Percentiles rank a stretch among this genome's conserved stretches.
These are phyloP conservation scores for Fraxinus sp. DNA, from an alignment of 305 asterid genomes.

Conservation along the genomic window DNA sequence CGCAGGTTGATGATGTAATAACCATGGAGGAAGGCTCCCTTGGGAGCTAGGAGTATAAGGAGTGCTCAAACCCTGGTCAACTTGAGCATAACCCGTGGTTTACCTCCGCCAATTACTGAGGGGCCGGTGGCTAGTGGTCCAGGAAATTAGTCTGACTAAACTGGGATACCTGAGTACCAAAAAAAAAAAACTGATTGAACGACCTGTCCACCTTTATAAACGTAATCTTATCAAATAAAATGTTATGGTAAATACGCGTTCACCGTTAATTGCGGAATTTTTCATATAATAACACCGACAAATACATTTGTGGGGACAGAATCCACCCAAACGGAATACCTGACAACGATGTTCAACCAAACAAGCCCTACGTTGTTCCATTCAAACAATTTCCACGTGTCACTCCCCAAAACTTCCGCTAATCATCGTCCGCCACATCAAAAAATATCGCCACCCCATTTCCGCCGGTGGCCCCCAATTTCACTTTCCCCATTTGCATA, in stretches of 20 bases:
- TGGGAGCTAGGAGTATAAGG: too few relatives aligned
- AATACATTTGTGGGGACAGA: not conserved
- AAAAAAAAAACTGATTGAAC: not conserved
- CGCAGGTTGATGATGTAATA: too few relatives aligned
- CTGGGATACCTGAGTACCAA: too few relatives aligned
- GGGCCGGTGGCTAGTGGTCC: too few relatives aligned
- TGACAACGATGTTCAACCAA: not conserved
- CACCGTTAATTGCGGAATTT: not conserved
- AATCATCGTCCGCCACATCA: conserved; percentile 17
- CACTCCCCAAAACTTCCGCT: conserved; percentile 2
- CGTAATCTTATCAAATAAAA: not conserved
- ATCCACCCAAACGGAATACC: not conserved
- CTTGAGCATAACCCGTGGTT: too few relatives aligned
- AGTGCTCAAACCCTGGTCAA: too few relatives aligned
- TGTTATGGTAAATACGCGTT: not conserved
- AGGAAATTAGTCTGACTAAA: too few relatives aligned
- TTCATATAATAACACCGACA: not conserved
- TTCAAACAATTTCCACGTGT: conserved; percentile 16
- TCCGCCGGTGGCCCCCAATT: conserved; percentile 22
- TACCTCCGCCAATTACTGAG: too few relatives aligned
- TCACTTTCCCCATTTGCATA: conserved; percentile 4
- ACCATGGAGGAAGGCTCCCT: too few relatives aligned
- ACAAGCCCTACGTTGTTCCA: not conserved
- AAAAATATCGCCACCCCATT: not conserved
- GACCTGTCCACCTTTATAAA: not conserved